A percentile compares a stretch with the other conserved stretches of the same genome.
These are phyloP conservation scores for Botrytis pseudocinerea DNA, from an alignment of 2,329 filamentous ascomycete genomes.

Conservation along the genomic window DNA sequence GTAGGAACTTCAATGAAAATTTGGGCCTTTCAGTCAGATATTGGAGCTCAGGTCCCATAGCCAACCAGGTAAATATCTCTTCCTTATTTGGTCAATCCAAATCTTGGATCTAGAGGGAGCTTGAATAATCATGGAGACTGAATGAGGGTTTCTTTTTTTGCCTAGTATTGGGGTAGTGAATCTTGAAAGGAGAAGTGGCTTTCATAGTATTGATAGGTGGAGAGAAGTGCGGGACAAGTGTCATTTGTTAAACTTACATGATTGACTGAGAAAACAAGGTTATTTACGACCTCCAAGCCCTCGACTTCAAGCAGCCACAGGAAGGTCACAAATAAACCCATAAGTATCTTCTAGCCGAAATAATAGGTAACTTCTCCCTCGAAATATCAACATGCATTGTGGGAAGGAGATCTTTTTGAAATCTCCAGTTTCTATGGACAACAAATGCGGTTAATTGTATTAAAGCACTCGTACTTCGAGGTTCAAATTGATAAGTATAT, in stretches of 20 bases:
- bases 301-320: neutral
- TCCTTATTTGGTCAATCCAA: neutral
- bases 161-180: neutral
- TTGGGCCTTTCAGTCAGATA: neutral
- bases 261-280: neutral
- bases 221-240: neutral
- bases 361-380: no score
- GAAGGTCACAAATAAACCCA: neutral
- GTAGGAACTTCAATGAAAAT: accelerated
- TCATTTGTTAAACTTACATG: neutral
- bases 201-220: neutral
- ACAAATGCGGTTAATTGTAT: accelerated
- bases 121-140: neutral
- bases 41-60: neutral
- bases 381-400: no score
- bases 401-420: neutral
- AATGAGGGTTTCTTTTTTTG: neutral
- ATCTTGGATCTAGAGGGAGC: neutral
- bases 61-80: neutral
- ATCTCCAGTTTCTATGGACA: neutral
- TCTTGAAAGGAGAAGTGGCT: neutral
- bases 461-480: neutral
- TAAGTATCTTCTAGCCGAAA: neutral
- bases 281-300: neutral
- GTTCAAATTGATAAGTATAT: accelerated